These are phyloP conservation scores for Trichomonas gallinae DNA, from an alignment of 208 protist species.

Conservation along the genomic window DNA sequence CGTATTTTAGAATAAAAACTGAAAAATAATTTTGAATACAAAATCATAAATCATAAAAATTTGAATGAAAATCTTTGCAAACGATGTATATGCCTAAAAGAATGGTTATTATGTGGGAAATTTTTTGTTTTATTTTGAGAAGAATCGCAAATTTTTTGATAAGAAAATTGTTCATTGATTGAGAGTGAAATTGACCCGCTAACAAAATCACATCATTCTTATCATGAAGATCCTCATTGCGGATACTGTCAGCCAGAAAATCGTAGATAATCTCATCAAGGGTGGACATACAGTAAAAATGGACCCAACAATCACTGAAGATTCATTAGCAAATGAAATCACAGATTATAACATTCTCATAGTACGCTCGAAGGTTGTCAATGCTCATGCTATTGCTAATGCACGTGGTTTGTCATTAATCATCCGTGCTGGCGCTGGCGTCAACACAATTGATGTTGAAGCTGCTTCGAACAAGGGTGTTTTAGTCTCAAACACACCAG, in stretches of 20 bases:
- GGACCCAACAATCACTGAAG: background rate
- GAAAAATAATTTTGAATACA: too few relatives aligned
- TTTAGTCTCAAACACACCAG: slow-evolving; percentile 15
- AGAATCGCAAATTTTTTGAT: background rate
- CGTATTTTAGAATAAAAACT: too few relatives aligned
- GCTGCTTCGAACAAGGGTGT: background rate
- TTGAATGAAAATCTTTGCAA: too few relatives aligned
- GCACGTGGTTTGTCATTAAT: background rate
- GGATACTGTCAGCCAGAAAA: background rate
- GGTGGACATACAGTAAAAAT: background rate
- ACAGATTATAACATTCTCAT: background rate
- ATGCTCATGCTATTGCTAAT: background rate
- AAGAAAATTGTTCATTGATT: background rate
- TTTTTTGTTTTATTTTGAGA: too few relatives aligned
- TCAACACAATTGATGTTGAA: background rate
- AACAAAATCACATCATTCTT: background rate
- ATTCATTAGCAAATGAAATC: background rate
- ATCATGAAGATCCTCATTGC: background rate
- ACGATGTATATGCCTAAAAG: too few relatives aligned
- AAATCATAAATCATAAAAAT: too few relatives aligned
- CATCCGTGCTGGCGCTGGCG: background rate
- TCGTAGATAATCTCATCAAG: background rate
- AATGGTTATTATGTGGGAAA: too few relatives aligned
- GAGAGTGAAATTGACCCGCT: background rate
- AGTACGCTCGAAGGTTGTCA: background rate